Evolutionary conservation across 495 filamentous ascomycete species (phyloP).

Genomic region (Parathielavia hyrcaniae): DNA sequence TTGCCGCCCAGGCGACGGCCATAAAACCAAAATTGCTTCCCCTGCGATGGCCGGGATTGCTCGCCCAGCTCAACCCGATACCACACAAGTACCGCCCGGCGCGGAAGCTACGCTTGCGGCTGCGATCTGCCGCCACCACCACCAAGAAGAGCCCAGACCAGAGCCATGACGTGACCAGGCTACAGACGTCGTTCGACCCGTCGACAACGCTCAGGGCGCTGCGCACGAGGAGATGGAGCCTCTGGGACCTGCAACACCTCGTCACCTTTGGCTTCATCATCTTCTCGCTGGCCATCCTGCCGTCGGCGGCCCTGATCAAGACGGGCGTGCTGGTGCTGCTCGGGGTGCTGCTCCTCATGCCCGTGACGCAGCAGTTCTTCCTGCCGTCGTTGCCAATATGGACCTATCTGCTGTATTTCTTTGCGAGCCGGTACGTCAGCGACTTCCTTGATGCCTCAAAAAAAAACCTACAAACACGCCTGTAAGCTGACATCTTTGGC

Average conservation of each 20-base stretch:
- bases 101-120: slow-evolving; percentile 65
- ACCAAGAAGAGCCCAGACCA: slow-evolving; percentile 56
- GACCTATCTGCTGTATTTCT: slow-evolving; percentile 82
- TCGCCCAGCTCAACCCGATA: slow-evolving; percentile 44
- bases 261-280: slow-evolving; percentile 64
- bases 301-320: slow-evolving; percentile 68
- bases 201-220: slow-evolving; percentile 65
- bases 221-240: slow-evolving; percentile 69
- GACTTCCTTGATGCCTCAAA: too few species aligned
- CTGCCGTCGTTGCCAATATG: slow-evolving; percentile 79
- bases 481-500: not conserved
- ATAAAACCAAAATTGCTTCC: slow-evolving; percentile 30
- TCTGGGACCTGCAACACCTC: slow-evolving; percentile 82
- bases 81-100: slow-evolving; percentile 67
- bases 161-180: slow-evolving; percentile 50
- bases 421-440: slow-evolving; percentile 72
- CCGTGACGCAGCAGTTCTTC: slow-evolving; percentile 87
- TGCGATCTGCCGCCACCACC: slow-evolving; percentile 52
- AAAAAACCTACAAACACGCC: too few species aligned
- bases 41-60: slow-evolving; percentile 26
- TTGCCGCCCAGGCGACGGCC: slow-evolving; percentile 19
- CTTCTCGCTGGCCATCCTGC: slow-evolving; percentile 76
- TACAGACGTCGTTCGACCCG: slow-evolving; percentile 76
- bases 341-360: slow-evolving; percentile 65
- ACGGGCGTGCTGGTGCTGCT: slow-evolving; percentile 59